Percentiles rank a stretch among this genome's conserved stretches.
Conservation (phyloP, 2,329 filamentous ascomycete genomes). For the Furcasterigmium sp. region DNA sequence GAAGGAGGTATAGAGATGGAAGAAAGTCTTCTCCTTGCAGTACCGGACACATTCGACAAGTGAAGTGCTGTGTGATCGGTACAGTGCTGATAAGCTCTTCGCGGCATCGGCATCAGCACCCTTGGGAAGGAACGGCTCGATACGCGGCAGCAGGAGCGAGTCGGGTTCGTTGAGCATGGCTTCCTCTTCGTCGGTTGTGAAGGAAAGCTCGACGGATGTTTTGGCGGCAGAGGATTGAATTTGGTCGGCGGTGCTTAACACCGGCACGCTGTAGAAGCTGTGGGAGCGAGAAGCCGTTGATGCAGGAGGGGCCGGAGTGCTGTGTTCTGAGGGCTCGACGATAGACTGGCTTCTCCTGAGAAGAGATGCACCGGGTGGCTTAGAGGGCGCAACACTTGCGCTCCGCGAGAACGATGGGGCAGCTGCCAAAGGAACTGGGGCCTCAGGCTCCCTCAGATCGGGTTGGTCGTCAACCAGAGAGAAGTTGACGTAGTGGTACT, state of each 20-base stretch:
- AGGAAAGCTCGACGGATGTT: conserved; percentile 53
- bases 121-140: conserved; percentile 72
- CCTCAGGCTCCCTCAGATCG: conserved; percentile 38
- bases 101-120: conserved; percentile 85
- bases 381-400: conserved; percentile 37
- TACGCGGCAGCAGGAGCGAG: conserved; percentile 74
- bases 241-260: conserved; percentile 51
- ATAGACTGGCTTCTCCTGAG: not conserved
- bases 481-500: conserved; percentile 88
- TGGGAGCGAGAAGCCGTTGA: conserved; percentile 26
- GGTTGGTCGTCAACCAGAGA: conserved; percentile 52
- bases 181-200: conserved; percentile 53
- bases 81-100: conserved; percentile 78
- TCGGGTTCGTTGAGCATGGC: conserved; percentile 56
- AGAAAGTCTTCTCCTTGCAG: conserved; percentile 95
- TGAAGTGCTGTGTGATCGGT: conserved; percentile 91
- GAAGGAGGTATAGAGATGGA: conserved; percentile 90
- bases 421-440: conserved; percentile 36
- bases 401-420: conserved; percentile 24
- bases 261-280: conserved; percentile 57
- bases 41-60: conserved; percentile 93
- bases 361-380: not conserved
- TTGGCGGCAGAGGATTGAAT: conserved; percentile 53
- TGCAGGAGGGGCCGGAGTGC: not conserved
- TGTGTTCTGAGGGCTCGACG: conserved; percentile 7